These are phyloP conservation scores for Pestalotiopsis sp. DNA, from an alignment of 2,329 filamentous ascomycete species.

Conservation along the genomic window DNA sequence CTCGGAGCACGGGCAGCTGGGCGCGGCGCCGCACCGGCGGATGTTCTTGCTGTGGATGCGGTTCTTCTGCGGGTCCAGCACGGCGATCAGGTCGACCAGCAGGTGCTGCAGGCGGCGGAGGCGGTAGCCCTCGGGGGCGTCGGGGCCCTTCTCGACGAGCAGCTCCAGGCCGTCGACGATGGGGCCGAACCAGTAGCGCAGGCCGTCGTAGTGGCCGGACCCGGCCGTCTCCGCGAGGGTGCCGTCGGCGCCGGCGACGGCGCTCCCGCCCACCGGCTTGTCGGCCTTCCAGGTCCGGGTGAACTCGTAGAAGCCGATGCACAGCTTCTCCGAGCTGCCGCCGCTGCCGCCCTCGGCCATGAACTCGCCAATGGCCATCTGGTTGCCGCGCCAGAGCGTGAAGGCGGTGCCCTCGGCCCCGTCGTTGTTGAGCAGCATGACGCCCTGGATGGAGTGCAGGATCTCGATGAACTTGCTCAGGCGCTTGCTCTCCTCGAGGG, in stretches of 20 bases:
- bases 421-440: background rate
- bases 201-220: background rate
- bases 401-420: background rate
- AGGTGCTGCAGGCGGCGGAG: background rate
- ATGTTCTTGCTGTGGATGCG: background rate
- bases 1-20: background rate
- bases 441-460: background rate
- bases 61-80: background rate
- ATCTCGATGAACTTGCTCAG: slow-evolving; percentile 1
- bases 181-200: slow-evolving; percentile 4
- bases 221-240: background rate
- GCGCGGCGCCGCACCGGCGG: background rate
- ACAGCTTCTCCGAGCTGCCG: background rate
- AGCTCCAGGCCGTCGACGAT: background rate
- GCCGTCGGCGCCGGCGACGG: background rate
- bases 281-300: background rate
- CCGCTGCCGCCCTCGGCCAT: background rate
- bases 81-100: background rate
- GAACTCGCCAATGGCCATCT: slow-evolving; percentile 3
- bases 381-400: slow-evolving; percentile 1
- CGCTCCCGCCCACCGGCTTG: background rate
- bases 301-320: slow-evolving; percentile 6
- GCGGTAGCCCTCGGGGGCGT: background rate
- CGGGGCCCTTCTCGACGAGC: background rate
- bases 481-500: background rate